Base-by-base conservation (phyloP, 2,329 filamentous ascomycete genomes). In the Coniosporium tulheliwenetii region DNA sequence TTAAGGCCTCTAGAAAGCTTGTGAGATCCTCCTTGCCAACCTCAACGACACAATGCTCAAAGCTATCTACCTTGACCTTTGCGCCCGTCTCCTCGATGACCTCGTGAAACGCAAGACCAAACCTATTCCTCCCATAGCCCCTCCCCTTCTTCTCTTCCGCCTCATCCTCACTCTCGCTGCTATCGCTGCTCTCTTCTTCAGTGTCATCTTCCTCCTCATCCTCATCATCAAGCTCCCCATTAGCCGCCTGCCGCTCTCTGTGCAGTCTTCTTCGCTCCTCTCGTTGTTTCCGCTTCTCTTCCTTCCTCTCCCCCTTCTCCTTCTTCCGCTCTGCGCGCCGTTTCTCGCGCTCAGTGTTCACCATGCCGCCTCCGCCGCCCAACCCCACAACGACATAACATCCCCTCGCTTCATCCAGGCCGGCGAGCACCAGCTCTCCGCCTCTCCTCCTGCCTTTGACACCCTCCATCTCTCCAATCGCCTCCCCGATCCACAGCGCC, bases 31-130 rank as follows among this genome's bases (percentile, higher is more conserved):
- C 91, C 66, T 94, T 95, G 62, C 80, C 80, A n/a, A 98, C 89
- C 59, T 98, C 91, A 37, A 96, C 87, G 7, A 96, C 91, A 53
- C 85, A 93, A 58, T 94, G 85, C 62, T 98, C 91, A 54, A 98
- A 98, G 59, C 84, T 93, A 61, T 98, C 91, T 55, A 95, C 93
- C 44, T 86, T 70, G 14, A 96, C 86, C 12, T 87, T 67, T 0
- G 89, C 85, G 44, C 80, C 91, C 12, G 89, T 96, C 66, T 95
- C 85, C 39, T 81, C 75, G 2, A 94, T 83, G 1, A 96, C 91
- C 54, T 94, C 86, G 57, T 95, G 86, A 59, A 98, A 98, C 2
- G 91, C 89, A 52, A 81, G 86, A 7, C 91, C 91, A 54, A 98
- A 98, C 39, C 82, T 77, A 61, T 96, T 98, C 40, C 84, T 65